Conservation (phyloP, 2,329 filamentous ascomycete genomes). For the Exutisphaerella laricina region DNA sequence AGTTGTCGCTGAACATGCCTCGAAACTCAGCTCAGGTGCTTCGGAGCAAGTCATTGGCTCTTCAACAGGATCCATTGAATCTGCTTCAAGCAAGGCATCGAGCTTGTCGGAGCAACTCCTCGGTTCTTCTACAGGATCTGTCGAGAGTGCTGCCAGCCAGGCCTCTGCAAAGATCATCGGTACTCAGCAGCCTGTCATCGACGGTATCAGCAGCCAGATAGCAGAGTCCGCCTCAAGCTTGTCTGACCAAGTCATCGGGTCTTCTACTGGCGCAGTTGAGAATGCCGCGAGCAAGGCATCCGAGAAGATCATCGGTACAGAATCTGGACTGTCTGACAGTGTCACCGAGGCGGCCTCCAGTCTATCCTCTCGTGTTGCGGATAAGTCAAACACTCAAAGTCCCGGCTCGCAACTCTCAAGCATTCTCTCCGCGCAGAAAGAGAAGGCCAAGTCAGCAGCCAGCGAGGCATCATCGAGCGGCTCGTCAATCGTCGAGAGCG, state of each 20-base stretch:
- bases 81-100: constrained; percentile 41
- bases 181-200: constrained; percentile 8
- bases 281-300: constrained; percentile 25
- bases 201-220: constrained; percentile 9
- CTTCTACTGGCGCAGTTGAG: constrained; percentile 38
- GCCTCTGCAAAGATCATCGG: constrained; percentile 28
- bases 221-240: constrained; percentile 22
- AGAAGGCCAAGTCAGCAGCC: constrained; percentile 11
- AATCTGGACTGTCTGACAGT: constrained; percentile 24
- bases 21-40: constrained; percentile 27
- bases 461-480: constrained; percentile 13
- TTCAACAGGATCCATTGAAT: constrained; percentile 45
- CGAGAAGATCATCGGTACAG: constrained; percentile 23
- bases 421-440: constrained; percentile 19
- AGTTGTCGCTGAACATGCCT: constrained; percentile 24
- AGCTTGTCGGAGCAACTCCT: constrained; percentile 20
- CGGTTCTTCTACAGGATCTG: constrained; percentile 37
- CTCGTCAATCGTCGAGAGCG: constrained; percentile 13
- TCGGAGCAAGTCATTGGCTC: constrained; percentile 26
- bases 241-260: constrained; percentile 25
- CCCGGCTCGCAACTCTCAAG: constrained; percentile 22
- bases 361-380: constrained; percentile 6
- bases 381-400: constrained; percentile 7
- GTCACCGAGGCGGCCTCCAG: constrained; percentile 31
- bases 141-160: constrained; percentile 49